Evolutionary conservation across 805 yeast species (phyloP), one percentile per base, ranked within the genome.

Genomic region (Starmera pachycereana): DNA sequence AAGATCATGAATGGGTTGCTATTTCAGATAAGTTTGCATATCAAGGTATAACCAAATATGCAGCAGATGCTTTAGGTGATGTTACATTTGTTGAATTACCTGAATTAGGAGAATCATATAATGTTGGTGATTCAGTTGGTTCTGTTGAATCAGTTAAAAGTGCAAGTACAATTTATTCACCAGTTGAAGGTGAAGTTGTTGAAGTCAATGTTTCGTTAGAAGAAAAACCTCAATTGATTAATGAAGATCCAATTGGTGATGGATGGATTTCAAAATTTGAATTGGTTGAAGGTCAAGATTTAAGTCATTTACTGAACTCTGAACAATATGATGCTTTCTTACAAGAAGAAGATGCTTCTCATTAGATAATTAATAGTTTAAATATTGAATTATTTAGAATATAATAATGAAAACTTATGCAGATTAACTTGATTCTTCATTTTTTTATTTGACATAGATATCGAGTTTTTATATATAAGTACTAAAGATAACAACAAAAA

Each of bases 31-130:
- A 74, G 32, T 6, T 32, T 32, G 75, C 81, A 1, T 81, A 73
- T 50, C 66, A 83, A 41, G 98, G 98, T 28, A 87, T 92, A 62
- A 88, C 98, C 42, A 77, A 75, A 53, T 89, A 92, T 58, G 98
- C 98, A 14, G 81, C 96, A 18, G 96, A 88, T 55, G 95, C 97
- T 8, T 74, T 92, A 45, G 98, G 98, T 35, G 98, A 92, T 63
- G 94, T 95, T 41, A 94, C 97, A 4, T 92, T 72, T 59, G 81
- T 89, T 44, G 98, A 92, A 64, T 71, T 90, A 51, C 95, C 95
- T 36, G 89, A 81, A 50, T 74, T 72, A 32, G 84, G 80, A 33
- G 72, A 70, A 33, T 66, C 56, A 28, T 69, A 81, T 41, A 78
- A 68, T 42, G 70, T 71, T 37, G 94, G 95, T 38, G 97, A 87